A percentile compares a stretch with the other conserved stretches of the same genome.
phyloP scores from a whole-genome alignment of 164 flowering plant genomes.

The Litsea cubeba region DNA sequence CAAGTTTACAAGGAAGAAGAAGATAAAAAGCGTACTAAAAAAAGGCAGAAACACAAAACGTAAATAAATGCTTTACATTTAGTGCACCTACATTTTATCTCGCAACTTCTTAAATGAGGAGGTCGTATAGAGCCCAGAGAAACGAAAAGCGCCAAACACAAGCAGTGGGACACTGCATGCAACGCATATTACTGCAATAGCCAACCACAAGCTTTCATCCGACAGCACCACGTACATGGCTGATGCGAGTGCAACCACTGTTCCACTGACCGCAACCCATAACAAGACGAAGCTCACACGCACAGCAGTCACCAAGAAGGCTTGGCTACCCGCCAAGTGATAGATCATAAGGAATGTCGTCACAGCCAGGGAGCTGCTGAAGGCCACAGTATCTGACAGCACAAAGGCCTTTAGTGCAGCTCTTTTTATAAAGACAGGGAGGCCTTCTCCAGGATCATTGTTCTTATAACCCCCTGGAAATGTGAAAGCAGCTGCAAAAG shows the following conservation, averaged over 20 bases:
- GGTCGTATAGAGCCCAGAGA: too few species aligned
- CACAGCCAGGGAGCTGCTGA: neutral
- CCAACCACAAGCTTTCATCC: neutral
- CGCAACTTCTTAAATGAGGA: too few species aligned
- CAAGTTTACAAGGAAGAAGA: too few species aligned
- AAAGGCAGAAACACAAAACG: too few species aligned
- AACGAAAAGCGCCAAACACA: too few species aligned
- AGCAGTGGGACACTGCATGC: neutral
- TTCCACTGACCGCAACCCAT: neutral
- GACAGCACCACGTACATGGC: conserved; percentile 1
- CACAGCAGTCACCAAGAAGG: neutral
- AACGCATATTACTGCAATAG: neutral
- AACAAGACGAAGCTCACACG: neutral
- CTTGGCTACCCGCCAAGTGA: neutral
- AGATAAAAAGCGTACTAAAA: too few species aligned
- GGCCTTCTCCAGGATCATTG: neutral
- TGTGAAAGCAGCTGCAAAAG: conserved; percentile 2
- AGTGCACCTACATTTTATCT: too few species aligned
- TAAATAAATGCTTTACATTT: too few species aligned
- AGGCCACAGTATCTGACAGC: neutral
- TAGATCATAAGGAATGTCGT: neutral
- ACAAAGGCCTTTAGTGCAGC: neutral
- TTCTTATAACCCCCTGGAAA: neutral
- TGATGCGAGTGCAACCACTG: neutral
- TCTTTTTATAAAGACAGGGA: neutral